Evolutionary conservation across 495 filamentous ascomycete genomes (phyloP), one percentile per base, ranked within the genome.

Genomic region (Physcia stellaris): DNA sequence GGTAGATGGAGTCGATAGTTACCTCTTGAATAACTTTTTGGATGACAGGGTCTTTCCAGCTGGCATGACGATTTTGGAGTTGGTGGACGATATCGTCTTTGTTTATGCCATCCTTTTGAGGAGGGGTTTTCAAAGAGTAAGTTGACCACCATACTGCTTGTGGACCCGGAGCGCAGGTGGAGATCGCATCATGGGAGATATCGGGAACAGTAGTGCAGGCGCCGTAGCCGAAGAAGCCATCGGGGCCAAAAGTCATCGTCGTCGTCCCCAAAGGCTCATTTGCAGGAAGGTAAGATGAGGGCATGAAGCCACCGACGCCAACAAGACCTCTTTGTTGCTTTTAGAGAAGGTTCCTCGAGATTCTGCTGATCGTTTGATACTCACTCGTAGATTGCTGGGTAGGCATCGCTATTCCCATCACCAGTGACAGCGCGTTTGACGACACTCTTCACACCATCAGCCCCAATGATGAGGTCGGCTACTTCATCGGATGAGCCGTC

Each of bases 141-240:
- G 63, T 69, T 10, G 63, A 67, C 67, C 67, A 71, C 67, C 64
- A 69, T 1, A 24, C 41, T 2, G 48, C 56, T 1, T 64, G 45
- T 9, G 42, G 47, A 3, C 61, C 51, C 7, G 26, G 26, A 28
- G 26, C 26, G 9, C 13, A 13, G 9, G 26, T 28, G 7, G 13
- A 13, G 26, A 28, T 7, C 2, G 24, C 37, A 2, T n/a, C 20
- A 29, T 17, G 12, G 21, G 55, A 45, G 1, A 58, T 56, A 9
- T 59, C 33, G 20, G 57, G 44, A 4, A 42, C 41, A 22, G 52
- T 56, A 2, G 54, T 47, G 10, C 53, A 47, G 36, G 53, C 61
- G 26, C 63, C 61, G 43, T 75, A 77, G 5, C 72, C 72, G 47
- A 77, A 75, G 57, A 75, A 73, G 1, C 70, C 71, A 30, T 68